Evolutionary conservation across 2,329 filamentous ascomycete species (phyloP), one percentile per base, ranked within the genome.

Genomic region (Exophiala sideris): DNA sequence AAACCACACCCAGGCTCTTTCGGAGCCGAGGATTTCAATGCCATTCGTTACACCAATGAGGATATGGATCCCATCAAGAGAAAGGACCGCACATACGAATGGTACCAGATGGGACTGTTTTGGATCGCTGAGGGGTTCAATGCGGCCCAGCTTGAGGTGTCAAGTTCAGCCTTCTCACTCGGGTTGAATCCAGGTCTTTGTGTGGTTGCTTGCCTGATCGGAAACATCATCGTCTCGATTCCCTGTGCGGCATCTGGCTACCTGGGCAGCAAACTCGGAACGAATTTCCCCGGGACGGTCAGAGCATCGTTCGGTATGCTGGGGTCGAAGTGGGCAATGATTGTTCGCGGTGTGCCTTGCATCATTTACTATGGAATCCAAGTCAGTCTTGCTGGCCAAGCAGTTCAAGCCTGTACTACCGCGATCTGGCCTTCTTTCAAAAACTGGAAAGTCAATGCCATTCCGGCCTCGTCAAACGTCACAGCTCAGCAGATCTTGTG

Each of bases 401-500:
- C 52, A 8, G 67, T 70, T 36, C 65, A 68, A 57, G 67, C 64
- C 3, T 67, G 66, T 51, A 65, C 71, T 29, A 59, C 63, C 1
- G 67, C 70, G 8, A 72, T 75, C 57, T 77, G 73, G 72, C 73
- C 74, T 5, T 71, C 69, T 16, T 78, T 74, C 52, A 62, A 68
- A 9, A 14, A 77, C 73, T 48, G 83, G 9, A 70, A 73, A 1
- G 71, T 56, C 68, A 84, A 85, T 60, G 67, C 71, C 29, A 73
- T 85, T 6, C 76, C 80, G 0, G 69, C 67, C 1, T 71, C 65
- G 2, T 73, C 77, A 29, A 81, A 81, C 18, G 81, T 83, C 38
- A 79, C 76, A 2, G 80, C 77, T 1, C 74, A 80, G 54, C 77
- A 78, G 11, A 74, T 85, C 73, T 64, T 81, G 14, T 74, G 73